A percentile compares a stretch with the other conserved stretches of the same genome.
These are phyloP conservation scores for Tremella mesenterica DNA, from an alignment of 768 basidiomycete species.

Conservation along the genomic window DNA sequence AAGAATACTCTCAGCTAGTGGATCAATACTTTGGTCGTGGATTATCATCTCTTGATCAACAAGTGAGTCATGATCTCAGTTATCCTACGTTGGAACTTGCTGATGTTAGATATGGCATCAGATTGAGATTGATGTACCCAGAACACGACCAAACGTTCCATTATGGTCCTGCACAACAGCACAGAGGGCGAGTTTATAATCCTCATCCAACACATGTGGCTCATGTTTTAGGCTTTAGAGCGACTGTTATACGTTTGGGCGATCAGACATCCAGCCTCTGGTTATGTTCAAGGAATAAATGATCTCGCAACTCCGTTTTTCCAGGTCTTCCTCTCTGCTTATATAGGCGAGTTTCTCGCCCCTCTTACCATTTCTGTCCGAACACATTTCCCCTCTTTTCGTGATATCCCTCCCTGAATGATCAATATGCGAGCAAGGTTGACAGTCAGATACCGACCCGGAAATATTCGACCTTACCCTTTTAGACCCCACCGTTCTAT, in stretches of 20 bases:
- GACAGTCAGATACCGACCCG: conserved; percentile 68
- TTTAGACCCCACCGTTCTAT: conserved; percentile 61
- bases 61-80: conserved; percentile 17
- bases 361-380: neutral
- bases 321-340: conserved; percentile 89
- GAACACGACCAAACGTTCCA: conserved; percentile 80
- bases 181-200: conserved; percentile 64
- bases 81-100: neutral
- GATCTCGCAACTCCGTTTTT: conserved; percentile 97
- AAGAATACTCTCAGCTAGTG: conserved; percentile 83
- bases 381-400: too few relatives aligned
- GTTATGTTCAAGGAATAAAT: conserved; percentile 98
- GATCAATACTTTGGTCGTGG: conserved; percentile 82
- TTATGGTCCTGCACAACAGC: conserved; percentile 87
- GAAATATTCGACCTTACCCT: conserved; percentile 73
- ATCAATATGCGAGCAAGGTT: neutral
- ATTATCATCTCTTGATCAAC: conserved; percentile 76
- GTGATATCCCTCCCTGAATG: neutral
- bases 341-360: conserved; percentile 58
- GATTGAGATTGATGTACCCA: conserved; percentile 94
- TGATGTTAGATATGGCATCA: conserved; percentile 83
- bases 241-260: conserved; percentile 98
- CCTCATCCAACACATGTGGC: neutral
- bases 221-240: conserved; percentile 65
- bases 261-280: conserved; percentile 93